Percentiles rank a stretch among this genome's conserved stretches.
Conservation (phyloP, 192 early-diverging fungal species). For the Phlyctochytrium bullatum region DNA sequence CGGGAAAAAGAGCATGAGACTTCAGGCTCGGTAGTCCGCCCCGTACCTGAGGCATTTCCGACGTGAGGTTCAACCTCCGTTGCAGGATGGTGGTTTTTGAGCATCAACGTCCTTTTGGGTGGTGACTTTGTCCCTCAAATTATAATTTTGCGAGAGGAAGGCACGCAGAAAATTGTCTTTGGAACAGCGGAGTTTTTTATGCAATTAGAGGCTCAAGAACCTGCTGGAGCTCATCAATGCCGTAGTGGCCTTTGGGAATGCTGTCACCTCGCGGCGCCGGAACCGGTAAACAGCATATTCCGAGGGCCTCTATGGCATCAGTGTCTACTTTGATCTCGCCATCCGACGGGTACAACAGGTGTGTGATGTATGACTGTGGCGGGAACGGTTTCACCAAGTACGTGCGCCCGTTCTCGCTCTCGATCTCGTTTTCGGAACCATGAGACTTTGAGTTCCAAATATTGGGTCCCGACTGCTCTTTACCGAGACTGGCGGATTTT, state of each 20-base stretch:
- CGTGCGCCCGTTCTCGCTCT: conserved; percentile 11
- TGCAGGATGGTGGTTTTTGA: too few relatives aligned
- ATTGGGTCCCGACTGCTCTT: background rate
- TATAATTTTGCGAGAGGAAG: too few relatives aligned
- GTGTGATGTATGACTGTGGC: conserved; percentile 43
- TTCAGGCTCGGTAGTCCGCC: too few relatives aligned
- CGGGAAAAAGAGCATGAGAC: too few relatives aligned
- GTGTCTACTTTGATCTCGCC: conserved; percentile 34
- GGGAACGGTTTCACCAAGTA: conserved; percentile 38
- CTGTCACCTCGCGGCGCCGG: conserved; percentile 1
- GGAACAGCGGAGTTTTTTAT: too few relatives aligned
- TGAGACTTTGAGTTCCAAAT: background rate
- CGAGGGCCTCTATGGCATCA: conserved; percentile 32
- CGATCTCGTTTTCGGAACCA: conserved; percentile 12
- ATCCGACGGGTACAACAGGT: conserved; percentile 44
- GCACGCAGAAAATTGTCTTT: too few relatives aligned
- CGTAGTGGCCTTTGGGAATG: conserved; percentile 6
- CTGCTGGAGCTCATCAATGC: conserved; percentile 11
- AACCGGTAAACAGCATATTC: conserved; percentile 39
- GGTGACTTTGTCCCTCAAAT: too few relatives aligned
- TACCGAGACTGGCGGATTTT: conserved; percentile 5
- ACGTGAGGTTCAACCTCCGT: too few relatives aligned
- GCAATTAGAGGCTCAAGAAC: conserved; percentile 14
- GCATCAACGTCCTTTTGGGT: too few relatives aligned
- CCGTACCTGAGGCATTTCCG: too few relatives aligned